Conservation (phyloP, 2,329 filamentous ascomycete species). For the Penicillium polonicum region DNA sequence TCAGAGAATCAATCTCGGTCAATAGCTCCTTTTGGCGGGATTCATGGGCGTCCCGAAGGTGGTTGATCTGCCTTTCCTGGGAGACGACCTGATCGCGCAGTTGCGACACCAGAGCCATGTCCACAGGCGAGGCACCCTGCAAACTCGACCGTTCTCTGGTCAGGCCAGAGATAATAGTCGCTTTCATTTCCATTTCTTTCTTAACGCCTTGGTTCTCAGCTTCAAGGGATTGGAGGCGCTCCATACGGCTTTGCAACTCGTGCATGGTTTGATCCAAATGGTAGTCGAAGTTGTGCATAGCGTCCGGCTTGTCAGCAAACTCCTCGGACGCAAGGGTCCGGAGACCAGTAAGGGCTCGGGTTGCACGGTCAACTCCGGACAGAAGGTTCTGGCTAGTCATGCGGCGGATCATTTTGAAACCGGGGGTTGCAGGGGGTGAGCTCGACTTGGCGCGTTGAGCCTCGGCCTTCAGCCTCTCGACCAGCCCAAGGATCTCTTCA, state of each 20-base stretch:
- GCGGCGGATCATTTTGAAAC: constrained; percentile 69
- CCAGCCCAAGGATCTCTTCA: constrained; percentile 74
- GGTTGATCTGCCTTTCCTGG: constrained; percentile 75
- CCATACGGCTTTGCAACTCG: constrained; percentile 80
- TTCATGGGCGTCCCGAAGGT: constrained; percentile 71
- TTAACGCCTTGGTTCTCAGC: constrained; percentile 76
- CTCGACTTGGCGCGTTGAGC: constrained; percentile 73
- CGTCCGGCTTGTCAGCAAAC: constrained; percentile 76
- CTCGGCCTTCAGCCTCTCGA: constrained; percentile 88
- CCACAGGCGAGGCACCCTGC: constrained; percentile 74
- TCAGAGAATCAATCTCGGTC: constrained; percentile 68
- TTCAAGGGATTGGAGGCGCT: constrained; percentile 87
- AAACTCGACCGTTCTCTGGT: constrained; percentile 90
- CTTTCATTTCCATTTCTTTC: constrained; percentile 97
- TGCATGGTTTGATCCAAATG: constrained; percentile 91
- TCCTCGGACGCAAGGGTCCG: constrained; percentile 85
- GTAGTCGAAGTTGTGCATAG: constrained; percentile 87
- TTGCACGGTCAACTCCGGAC: constrained; percentile 77
- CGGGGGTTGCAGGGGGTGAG: constrained; percentile 46
- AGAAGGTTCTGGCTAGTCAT: constrained; percentile 90
- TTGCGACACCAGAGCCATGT: constrained; percentile 84
- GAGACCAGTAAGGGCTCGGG: constrained; percentile 84
- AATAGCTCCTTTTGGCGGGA: constrained; percentile 72
- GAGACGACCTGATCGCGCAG: constrained; percentile 85
- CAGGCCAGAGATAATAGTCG: constrained; percentile 89